Evolutionary conservation across 768 basidiomycete species (phyloP).

Genomic region (Lactarius hengduanensis): DNA sequence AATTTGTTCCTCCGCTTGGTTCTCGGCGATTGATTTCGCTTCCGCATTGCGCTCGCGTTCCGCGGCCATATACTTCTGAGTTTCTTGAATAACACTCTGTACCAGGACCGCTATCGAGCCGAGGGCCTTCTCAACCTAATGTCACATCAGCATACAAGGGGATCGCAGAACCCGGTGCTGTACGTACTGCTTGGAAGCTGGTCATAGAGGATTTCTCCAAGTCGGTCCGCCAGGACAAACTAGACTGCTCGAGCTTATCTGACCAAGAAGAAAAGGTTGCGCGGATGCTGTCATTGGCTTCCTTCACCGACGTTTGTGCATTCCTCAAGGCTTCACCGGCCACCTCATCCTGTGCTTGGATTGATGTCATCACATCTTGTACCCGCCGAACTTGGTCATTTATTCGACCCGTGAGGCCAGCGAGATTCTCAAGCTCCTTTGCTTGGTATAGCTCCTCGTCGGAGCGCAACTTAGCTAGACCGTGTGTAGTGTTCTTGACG

Average conservation of each 20-base stretch:
- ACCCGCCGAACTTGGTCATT: conserved; percentile 57
- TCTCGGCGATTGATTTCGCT: conserved; percentile 48
- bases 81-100: conserved; percentile 58
- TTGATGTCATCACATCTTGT: conserved; percentile 49
- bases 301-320: conserved; percentile 50
- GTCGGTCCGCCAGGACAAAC: conserved; percentile 47
- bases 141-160: neutral
- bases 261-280: conserved; percentile 56
- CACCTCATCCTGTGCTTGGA: conserved; percentile 54
- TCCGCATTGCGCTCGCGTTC: conserved; percentile 54
- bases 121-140: conserved; percentile 56
- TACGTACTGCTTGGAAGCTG: conserved; percentile 47
- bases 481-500: conserved; percentile 53
- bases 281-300: conserved; percentile 54
- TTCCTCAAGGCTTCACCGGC: conserved; percentile 52
- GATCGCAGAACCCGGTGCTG: neutral
- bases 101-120: conserved; percentile 57
- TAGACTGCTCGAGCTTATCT: conserved; percentile 48
- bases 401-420: conserved; percentile 51
- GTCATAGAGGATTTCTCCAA: conserved; percentile 44
- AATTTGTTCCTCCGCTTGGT: conserved; percentile 52
- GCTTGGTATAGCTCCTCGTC: conserved; percentile 57
- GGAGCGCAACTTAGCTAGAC: conserved; percentile 49
- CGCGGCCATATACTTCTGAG: conserved; percentile 52
- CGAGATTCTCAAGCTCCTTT: conserved; percentile 54